These are phyloP conservation scores for Cucumis melo DNA, from an alignment of 306 rosid species.

Conservation along the genomic window DNA sequence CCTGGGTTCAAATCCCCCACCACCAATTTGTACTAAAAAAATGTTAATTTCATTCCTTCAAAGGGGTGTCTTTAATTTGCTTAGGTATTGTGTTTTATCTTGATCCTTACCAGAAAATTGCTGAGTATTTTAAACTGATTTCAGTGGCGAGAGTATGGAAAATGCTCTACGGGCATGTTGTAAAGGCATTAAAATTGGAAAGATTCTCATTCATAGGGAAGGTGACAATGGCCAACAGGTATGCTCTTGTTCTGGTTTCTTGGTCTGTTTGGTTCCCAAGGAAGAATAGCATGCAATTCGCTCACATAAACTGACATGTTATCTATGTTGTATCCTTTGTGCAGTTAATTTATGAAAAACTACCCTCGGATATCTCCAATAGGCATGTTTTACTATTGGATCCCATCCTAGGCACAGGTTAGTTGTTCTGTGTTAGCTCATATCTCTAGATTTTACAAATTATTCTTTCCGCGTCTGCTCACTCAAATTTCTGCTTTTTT, in stretches of 20 bases:
- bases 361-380: constrained; percentile 87
- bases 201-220: constrained; percentile 97
- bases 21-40: too few relatives aligned
- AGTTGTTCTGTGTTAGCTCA: not conserved
- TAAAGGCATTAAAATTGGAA: constrained; percentile 98
- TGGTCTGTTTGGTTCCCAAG: not conserved
- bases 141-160: constrained; percentile 99
- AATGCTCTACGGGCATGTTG: constrained; percentile 98
- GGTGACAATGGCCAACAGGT: constrained; percentile 99
- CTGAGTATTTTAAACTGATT: constrained; percentile 2
- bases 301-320: not conserved
- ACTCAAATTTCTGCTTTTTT: not conserved
- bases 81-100: not conserved
- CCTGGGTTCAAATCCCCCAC: too few relatives aligned
- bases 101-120: not conserved
- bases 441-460: not conserved
- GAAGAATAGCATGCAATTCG: not conserved
- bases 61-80: not conserved
- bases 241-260: constrained; percentile 14
- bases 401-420: constrained; percentile 98
- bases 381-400: constrained; percentile 92
- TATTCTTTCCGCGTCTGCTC: not conserved
- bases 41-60: not conserved
- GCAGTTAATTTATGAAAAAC: constrained; percentile 89
- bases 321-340: constrained; percentile 13